A percentile compares a stretch with the other conserved stretches of the same genome.
phyloP scores from a whole-genome alignment of 179 eudicot species.

The Beta corolliflora region DNA sequence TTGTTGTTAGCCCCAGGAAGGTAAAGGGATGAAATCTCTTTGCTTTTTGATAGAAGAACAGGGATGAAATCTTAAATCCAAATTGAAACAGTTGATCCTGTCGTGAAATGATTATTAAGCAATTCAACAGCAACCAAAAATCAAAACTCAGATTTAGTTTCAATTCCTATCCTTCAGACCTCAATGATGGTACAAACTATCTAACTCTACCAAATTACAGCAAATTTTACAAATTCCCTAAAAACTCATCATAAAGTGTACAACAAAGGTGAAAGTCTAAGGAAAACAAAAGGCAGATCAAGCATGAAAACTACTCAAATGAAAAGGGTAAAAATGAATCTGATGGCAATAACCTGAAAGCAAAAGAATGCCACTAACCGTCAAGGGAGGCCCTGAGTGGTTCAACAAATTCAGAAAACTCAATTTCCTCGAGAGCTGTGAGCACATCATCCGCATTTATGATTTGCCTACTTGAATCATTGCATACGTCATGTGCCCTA shows the following conservation, averaged over 20 bases:
- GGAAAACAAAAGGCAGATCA: constrained; percentile 1
- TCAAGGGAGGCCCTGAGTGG: constrained; percentile 71
- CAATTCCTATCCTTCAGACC: background rate
- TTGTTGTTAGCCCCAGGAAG: too few species aligned
- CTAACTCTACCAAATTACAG: background rate
- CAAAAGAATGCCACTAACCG: constrained; percentile 42
- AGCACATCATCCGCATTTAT: constrained; percentile 91
- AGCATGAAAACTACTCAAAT: background rate
- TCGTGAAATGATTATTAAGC: background rate
- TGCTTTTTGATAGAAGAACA: background rate
- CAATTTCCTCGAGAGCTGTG: constrained; percentile 83
- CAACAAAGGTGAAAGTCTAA: background rate
- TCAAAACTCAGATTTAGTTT: background rate
- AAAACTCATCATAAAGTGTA: background rate
- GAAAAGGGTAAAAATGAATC: background rate
- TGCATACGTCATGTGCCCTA: constrained; percentile 88
- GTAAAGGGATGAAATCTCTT: too few species aligned
- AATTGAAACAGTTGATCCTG: background rate
- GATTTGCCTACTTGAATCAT: constrained; percentile 77
- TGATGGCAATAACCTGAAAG: background rate
- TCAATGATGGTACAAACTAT: background rate
- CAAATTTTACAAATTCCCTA: background rate
- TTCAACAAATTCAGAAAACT: constrained; percentile 73
- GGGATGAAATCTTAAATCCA: background rate
- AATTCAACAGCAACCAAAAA: background rate